phyloP scores from a whole-genome alignment of 306 rosid genomes.

The Dryas octopetala region DNA sequence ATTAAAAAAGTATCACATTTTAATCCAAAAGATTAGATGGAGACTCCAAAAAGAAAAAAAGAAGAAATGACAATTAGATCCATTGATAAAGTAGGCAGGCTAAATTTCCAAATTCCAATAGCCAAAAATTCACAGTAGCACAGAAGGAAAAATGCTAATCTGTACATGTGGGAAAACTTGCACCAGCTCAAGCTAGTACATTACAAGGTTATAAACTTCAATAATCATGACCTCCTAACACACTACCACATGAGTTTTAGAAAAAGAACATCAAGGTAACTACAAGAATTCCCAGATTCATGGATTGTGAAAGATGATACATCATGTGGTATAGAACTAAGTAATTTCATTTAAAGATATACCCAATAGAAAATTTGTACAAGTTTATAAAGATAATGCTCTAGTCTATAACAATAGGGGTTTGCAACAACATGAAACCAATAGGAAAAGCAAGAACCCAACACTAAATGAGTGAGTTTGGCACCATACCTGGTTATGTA shows the following conservation, averaged over 20 bases:
- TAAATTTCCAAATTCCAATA: no score
- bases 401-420: no score
- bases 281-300: background rate
- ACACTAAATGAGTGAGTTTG: slow-evolving; percentile 4
- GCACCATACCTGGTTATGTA: slow-evolving; percentile 58
- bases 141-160: background rate
- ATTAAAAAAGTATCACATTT: background rate
- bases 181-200: no score
- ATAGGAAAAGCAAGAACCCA: background rate
- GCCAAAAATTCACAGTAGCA: background rate
- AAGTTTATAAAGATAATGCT: background rate
- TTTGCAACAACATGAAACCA: no score
- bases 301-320: no score
- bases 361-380: background rate
- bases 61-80: background rate
- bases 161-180: no score
- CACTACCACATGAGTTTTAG: no score
- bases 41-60: background rate
- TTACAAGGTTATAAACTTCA: no score
- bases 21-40: background rate
- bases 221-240: no score
- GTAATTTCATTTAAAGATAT: background rate
- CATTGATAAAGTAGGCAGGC: background rate
- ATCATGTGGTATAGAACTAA: background rate
- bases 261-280: no score